A percentile compares a stretch with the other conserved stretches of the same genome.
These are phyloP conservation scores for Hawksworthiomyces lignivorus DNA, from an alignment of 2,329 filamentous ascomycete species.

Conservation along the genomic window DNA sequence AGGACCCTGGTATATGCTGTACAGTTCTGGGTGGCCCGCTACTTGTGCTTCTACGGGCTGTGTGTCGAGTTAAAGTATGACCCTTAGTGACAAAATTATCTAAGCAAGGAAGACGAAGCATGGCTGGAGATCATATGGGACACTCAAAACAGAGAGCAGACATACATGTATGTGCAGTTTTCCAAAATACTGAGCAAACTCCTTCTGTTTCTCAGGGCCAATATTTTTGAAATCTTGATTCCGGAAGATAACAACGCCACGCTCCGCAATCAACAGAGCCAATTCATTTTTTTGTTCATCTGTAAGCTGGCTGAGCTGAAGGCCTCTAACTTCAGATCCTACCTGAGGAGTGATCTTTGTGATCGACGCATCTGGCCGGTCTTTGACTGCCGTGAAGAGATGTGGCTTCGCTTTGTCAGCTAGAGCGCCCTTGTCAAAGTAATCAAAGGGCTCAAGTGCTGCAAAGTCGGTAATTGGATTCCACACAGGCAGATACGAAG, in stretches of 20 bases:
- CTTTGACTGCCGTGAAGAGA: too few relatives aligned
- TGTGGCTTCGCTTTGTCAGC: too few relatives aligned
- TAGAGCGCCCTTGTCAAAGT: too few relatives aligned
- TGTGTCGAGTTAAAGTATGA: not conserved
- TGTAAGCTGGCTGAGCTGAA: constrained; percentile 31
- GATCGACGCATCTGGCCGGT: too few relatives aligned
- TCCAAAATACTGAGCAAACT: constrained; percentile 27
- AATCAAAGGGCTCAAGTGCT: too few relatives aligned
- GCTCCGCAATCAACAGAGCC: constrained; percentile 30
- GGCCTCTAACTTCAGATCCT: constrained; percentile 31
- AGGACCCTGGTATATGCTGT: constrained; percentile 37
- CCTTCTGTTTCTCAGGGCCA: constrained; percentile 27
- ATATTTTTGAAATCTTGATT: constrained; percentile 28
- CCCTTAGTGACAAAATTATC: too few relatives aligned
- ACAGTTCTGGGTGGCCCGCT: constrained; percentile 33
- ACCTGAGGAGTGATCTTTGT: constrained; percentile 24
- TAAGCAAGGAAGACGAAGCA: too few relatives aligned
- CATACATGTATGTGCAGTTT: constrained; percentile 56
- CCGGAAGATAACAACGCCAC: constrained; percentile 28
- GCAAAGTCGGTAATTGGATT: too few relatives aligned
- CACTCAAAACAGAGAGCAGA: too few relatives aligned
- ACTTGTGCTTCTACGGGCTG: constrained; percentile 35
- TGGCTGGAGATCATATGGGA: too few relatives aligned
- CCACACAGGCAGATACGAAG: too few relatives aligned
- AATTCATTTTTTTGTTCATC: constrained; percentile 32